Percentiles rank a stretch among this genome's conserved stretches.
Conservation (phyloP, 148 eudicot genomes). For the Cornus florida region DNA sequence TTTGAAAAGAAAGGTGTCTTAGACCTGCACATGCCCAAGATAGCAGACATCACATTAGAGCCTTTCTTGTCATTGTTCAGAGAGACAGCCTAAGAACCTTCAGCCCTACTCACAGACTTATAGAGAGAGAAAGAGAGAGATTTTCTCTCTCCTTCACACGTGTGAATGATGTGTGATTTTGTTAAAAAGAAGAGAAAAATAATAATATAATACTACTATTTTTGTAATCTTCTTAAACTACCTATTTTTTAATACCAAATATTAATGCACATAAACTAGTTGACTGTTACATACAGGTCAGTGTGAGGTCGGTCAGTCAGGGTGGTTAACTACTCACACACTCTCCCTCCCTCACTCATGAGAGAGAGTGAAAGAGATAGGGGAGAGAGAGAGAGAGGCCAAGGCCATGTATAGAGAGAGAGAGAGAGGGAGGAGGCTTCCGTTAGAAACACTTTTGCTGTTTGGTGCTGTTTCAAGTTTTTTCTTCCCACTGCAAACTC, state of each 20-base stretch:
- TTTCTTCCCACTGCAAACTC: conserved; percentile 9
- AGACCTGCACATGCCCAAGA: background rate
- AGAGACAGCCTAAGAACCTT: conserved; percentile 9
- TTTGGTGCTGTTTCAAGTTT: conserved; percentile 17
- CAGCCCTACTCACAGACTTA: background rate
- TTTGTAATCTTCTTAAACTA: background rate
- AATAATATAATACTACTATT: too few relatives aligned
- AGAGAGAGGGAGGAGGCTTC: conserved; percentile 13
- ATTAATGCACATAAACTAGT: background rate
- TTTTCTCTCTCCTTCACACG: conserved; percentile 2
- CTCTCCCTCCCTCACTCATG: background rate
- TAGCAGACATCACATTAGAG: conserved; percentile 4
- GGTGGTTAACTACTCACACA: conserved; percentile 8
- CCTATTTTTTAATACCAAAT: background rate
- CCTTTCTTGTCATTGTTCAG: conserved; percentile 5
- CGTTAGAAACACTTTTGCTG: conserved; percentile 20
- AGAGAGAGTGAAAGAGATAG: background rate
- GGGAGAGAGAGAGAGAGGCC: background rate
- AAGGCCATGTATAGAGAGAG: background rate
- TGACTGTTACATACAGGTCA: background rate
- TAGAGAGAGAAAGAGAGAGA: background rate
- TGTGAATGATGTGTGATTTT: conserved; percentile 8
- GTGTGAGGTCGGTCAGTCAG: background rate
- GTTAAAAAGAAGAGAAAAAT: background rate
- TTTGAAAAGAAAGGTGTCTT: background rate